Evolutionary conservation across 2,329 filamentous ascomycete genomes (phyloP), one percentile per base, ranked within the genome.

Genomic region (Talaromyces sp.): DNA sequence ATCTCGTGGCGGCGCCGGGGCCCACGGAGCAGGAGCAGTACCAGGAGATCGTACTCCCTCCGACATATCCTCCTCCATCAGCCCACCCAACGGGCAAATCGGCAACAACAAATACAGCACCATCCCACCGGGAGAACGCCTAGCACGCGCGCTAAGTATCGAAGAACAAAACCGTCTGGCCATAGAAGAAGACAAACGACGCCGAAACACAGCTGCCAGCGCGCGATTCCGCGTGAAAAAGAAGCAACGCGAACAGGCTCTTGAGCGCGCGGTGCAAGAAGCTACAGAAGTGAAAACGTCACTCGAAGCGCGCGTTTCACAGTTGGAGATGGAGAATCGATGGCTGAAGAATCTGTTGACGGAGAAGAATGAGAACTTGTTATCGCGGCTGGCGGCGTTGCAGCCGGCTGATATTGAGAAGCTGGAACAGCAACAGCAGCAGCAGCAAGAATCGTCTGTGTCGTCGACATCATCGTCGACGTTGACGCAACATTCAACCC

Each of bases 221-320:
- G 91, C 91, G n/a, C 88, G 91, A 35, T 96, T 96, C 81, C 88
- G 91, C 59, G 86, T 95, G 67, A 96, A 96, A 85, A 96, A 96
- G 87, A 96, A 96, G 84, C 89, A 93, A 78, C 87, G 91, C 43
- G 91, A 96, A 78, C 88, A 91, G 73, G 89, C 89, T 6, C 82
- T 95, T 51, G 89, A 93, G 73, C 85, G 84, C 70, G 87, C 84
- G 4, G 86, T 90, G 67, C 91, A 92, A 75, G 91, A 95, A 64
- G 89, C 92, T 77, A 84, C 82, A 35, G 89, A 93, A 22, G 91
- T 91, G 76, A 88, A 92, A 54, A 78, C 83, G 3, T 78, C 80
- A n/a, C 81, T 96, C 4, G 89, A 95, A 75, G 81, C 81, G 67
- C 84, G 84, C 60, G 87, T 94, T 54, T 82, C 83, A 57, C 86